phyloP scores from a whole-genome alignment of 805 yeast genomes.

The Tetrapisispora iriomotensis region DNA sequence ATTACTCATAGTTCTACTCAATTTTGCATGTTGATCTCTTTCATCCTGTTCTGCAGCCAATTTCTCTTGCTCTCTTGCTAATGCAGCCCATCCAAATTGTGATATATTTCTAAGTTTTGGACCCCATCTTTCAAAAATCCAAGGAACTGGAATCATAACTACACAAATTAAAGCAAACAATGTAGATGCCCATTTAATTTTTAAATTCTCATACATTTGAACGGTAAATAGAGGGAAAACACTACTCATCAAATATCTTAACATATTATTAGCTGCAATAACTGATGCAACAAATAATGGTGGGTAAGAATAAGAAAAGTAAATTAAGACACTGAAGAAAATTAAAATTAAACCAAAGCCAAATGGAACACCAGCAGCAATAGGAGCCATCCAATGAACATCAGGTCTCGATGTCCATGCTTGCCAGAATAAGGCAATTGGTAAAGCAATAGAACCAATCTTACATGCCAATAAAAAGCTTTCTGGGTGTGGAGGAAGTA shows the following conservation, averaged over 20 bases:
- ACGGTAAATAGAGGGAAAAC: conserved; percentile 80
- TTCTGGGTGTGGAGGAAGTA: conserved; percentile 51
- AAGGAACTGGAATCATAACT: conserved; percentile 66
- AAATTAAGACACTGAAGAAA: conserved; percentile 59
- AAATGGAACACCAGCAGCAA: conserved; percentile 67
- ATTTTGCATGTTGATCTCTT: conserved; percentile 20
- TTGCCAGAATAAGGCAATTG: conserved; percentile 66
- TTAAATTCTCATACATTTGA: conserved; percentile 68
- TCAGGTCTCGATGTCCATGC: conserved; percentile 59
- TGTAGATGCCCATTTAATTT: conserved; percentile 69
- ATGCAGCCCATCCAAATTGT: conserved; percentile 50
- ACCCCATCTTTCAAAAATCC: conserved; percentile 55
- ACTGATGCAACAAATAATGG: conserved; percentile 78
- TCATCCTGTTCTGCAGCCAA: conserved; percentile 23
- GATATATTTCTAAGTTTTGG: conserved; percentile 45
- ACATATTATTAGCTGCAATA: conserved; percentile 75
- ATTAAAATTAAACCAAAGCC: conserved; percentile 67
- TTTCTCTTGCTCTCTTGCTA: conserved; percentile 30
- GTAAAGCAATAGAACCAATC: conserved; percentile 57
- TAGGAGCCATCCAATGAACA: conserved; percentile 72
- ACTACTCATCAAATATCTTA: conserved; percentile 61
- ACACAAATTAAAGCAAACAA: conserved; percentile 54
- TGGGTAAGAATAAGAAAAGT: conserved; percentile 63
- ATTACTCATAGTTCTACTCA: background rate
- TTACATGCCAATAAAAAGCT: conserved; percentile 49